phyloP scores from a whole-genome alignment of 192 early-diverging fungal genomes.

The Physocladia obscura region DNA sequence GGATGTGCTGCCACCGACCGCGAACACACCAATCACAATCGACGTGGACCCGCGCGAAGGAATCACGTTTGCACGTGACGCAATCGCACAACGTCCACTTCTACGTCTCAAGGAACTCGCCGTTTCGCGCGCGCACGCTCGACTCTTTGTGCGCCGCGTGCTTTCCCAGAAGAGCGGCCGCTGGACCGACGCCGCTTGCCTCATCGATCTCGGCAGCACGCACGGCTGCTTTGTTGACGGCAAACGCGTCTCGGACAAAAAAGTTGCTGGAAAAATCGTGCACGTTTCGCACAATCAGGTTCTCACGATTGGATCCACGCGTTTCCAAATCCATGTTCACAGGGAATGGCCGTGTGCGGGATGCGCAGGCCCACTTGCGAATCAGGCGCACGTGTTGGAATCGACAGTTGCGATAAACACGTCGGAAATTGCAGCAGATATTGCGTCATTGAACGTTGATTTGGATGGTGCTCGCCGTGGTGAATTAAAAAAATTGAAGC shows the following conservation, averaged over 20 bases:
- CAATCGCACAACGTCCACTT: neutral
- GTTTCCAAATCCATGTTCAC: slow-evolving; percentile 7
- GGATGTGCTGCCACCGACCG: too few relatives aligned
- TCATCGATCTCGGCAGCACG: neutral
- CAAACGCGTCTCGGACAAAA: neutral
- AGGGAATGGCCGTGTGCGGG: slow-evolving; percentile 2
- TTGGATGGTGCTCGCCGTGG: neutral
- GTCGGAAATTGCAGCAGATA: neutral
- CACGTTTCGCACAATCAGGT: neutral
- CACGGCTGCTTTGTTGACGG: slow-evolving; percentile 3
- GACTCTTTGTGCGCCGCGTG: neutral
- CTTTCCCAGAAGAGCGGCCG: neutral
- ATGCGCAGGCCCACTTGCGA: neutral
- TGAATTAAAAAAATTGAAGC: neutral
- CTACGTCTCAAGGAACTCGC: neutral
- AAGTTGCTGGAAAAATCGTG: neutral
- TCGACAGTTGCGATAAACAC: neutral
- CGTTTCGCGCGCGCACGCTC: neutral
- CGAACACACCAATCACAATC: too few relatives aligned
- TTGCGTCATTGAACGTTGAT: neutral
- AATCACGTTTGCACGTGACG: neutral
- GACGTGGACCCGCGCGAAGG: too few relatives aligned
- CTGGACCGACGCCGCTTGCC: neutral
- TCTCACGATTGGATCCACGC: neutral
- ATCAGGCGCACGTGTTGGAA: too few relatives aligned